A percentile compares a stretch with the other conserved stretches of the same genome.
phyloP scores from a whole-genome alignment of 345 rosid genomes.

The Mercurialis annua region DNA sequence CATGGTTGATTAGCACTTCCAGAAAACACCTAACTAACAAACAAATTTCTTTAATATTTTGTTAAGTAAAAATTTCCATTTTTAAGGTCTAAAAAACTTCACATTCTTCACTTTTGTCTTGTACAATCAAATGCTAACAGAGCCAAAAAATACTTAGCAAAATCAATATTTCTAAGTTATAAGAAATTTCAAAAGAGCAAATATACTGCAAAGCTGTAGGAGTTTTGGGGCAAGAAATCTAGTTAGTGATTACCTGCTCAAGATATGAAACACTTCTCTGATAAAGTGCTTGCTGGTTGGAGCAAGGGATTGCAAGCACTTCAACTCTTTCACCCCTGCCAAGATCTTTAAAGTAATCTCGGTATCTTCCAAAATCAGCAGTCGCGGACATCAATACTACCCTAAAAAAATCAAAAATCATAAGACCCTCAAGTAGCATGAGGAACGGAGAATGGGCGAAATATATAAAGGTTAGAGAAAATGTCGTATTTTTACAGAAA shows the following conservation, averaged over 20 bases:
- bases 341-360: conserved; percentile 81
- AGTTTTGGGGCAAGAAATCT: neutral
- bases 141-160: neutral
- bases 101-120: neutral
- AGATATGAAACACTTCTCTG: conserved; percentile 70
- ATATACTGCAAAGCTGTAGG: neutral
- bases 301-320: conserved; percentile 79
- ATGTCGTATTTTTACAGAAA: neutral
- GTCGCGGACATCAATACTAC: conserved; percentile 98
- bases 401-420: conserved; percentile 39
- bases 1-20: neutral
- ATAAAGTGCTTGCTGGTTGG: conserved; percentile 53
- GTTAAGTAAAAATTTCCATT: neutral
- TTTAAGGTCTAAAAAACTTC: neutral
- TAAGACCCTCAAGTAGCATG: conserved; percentile 5
- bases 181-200: neutral
- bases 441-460: neutral
- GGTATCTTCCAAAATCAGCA: conserved; percentile 77
- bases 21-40: neutral
- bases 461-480: neutral
- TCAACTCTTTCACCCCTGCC: conserved; percentile 90
- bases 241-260: conserved; percentile 56
- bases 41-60: neutral
- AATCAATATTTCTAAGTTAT: neutral
- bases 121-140: neutral